phyloP scores from a whole-genome alignment of 2,329 filamentous ascomycete species.

The Pseudocercospora eumusae region DNA sequence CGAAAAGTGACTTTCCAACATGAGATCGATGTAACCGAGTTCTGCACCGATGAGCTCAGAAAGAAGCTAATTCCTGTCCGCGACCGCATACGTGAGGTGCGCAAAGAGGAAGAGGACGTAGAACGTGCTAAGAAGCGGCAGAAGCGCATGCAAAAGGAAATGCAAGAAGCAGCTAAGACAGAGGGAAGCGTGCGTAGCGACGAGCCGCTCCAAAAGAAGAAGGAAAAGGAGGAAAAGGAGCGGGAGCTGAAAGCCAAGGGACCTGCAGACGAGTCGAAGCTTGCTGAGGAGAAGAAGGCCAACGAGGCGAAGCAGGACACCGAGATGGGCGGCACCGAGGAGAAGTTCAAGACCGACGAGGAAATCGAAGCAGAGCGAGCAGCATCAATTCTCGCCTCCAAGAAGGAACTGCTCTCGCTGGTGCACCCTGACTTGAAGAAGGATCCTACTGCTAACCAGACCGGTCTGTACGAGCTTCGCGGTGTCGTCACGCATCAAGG shows the following conservation, averaged over 20 bases:
- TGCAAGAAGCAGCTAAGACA: slow-evolving; percentile 51
- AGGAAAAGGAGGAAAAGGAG: slow-evolving; percentile 67
- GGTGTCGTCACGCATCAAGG: slow-evolving; percentile 96
- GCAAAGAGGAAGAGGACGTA: slow-evolving; percentile 92
- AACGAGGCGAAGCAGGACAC: slow-evolving; percentile 63
- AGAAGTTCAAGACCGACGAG: slow-evolving; percentile 91
- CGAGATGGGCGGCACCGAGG: slow-evolving; percentile 73
- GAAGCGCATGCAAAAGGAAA: slow-evolving; percentile 65
- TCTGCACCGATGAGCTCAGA: slow-evolving; percentile 87
- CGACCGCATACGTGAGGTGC: slow-evolving; percentile 91
- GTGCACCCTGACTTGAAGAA: slow-evolving; percentile 72
- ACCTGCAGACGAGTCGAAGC: slow-evolving; percentile 46
- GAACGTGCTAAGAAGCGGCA: slow-evolving; percentile 90
- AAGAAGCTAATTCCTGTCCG: slow-evolving; percentile 84
- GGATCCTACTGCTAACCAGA: slow-evolving; percentile 86
- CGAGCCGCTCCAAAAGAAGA: slow-evolving; percentile 85
- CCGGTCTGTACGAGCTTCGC: slow-evolving; percentile 89
- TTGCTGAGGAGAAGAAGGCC: slow-evolving; percentile 49
- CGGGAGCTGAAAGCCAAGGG: slow-evolving; percentile 39
- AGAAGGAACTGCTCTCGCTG: slow-evolving; percentile 81
- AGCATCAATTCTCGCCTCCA: slow-evolving; percentile 72
- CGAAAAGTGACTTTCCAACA: slow-evolving; percentile 95
- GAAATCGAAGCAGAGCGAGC: slow-evolving; percentile 85
- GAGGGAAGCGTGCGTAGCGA: slow-evolving; percentile 35
- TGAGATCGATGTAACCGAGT: slow-evolving; percentile 90